Base-by-base conservation (phyloP, 2,329 filamentous ascomycete genomes). In the Helminthosporium solani region DNA sequence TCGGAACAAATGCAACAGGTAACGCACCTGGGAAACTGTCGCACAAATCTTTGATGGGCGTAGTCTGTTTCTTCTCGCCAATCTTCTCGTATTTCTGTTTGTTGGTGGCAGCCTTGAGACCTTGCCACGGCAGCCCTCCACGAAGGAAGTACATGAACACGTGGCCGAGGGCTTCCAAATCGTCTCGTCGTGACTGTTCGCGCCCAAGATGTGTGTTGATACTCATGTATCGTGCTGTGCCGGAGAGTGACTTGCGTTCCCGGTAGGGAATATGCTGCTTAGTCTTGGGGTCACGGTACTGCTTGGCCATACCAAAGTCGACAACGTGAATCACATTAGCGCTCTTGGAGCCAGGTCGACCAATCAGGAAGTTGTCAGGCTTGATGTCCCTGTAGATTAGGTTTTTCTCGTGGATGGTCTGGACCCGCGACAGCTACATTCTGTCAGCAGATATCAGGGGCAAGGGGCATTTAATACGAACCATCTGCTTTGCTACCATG, bases 11-110 rank as follows among this genome's bases (percentile, higher is more conserved):
- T 14, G 28, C 16, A n/a, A 19, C 3, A 23, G 21, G 7, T 30
- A 49, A 70, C 74, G 33, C 77, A 84, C 82, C 82, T 56, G 94
- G 92, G 74, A 95, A 97, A 41, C 90, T 87, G 61, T 96, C 91
- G 70, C 92, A 97, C 14, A 99, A 83, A 63, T 99, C 94, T 77
- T 96, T 96, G 76, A 99, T 95, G 4, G 84, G 83, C 18, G 94
- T 97, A 0, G 92, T 96, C 77, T 97, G 94, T 79, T 99, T 99
- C 86, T 99, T 97, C 79, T 99, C 92, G 36, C 94, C 94, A 73
- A 99, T 99, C 81, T 97, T 97, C 76, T 99, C 94, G 70, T 99
- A 99, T 77, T 99, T 99, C 71, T 99, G 94, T 83, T 99, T 86
- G 74, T 86, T 86, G 45, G 83, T 86, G 14, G 83, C 83, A 60